phyloP scores from a whole-genome alignment of 2,329 filamentous ascomycete species.

The Epichloe coenophiala region DNA sequence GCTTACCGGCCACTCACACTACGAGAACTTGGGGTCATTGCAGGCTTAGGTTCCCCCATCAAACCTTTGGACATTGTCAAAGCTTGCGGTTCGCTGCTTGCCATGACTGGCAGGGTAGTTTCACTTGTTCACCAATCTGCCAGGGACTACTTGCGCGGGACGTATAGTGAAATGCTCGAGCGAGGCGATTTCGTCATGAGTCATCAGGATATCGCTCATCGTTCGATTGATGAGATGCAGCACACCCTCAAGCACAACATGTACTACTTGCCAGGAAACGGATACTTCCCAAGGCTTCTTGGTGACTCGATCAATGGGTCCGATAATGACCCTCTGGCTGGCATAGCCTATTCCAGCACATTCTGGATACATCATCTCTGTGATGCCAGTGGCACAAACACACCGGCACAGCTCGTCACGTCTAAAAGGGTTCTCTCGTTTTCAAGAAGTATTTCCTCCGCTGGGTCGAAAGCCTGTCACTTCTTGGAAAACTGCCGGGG shows the following conservation, averaged over 20 bases:
- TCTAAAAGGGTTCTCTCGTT: conserved; percentile 11
- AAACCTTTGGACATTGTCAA: conserved; percentile 14
- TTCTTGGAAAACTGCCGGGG: conserved; percentile 6
- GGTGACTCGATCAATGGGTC: conserved; percentile 4
- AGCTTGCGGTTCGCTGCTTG: conserved; percentile 24
- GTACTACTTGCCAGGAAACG: conserved; percentile 15
- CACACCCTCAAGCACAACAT: conserved; percentile 22
- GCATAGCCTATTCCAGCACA: conserved; percentile 16
- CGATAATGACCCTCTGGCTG: conserved; percentile 8
- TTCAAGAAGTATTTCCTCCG: conserved; percentile 8
- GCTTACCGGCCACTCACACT: conserved; percentile 22
- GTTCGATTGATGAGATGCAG: conserved; percentile 20
- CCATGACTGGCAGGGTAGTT: conserved; percentile 15
- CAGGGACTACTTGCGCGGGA: conserved; percentile 23
- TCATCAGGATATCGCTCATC: conserved; percentile 20
- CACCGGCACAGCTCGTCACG: conserved; percentile 5
- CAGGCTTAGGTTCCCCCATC: conserved; percentile 8
- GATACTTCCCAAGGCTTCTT: conserved; percentile 11
- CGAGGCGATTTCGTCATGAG: conserved; percentile 10
- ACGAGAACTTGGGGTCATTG: conserved; percentile 16
- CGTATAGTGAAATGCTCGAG: conserved; percentile 15
- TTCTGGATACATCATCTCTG: conserved; percentile 22
- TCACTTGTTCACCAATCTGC: conserved; percentile 30
- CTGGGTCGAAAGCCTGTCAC: conserved; percentile 9
- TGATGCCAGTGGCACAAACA: background rate